Percentiles rank a stretch among this genome's conserved stretches.
Evolutionary conservation across 441 rosid genomes (phyloP).

Genomic region (Populus hybrid): DNA sequence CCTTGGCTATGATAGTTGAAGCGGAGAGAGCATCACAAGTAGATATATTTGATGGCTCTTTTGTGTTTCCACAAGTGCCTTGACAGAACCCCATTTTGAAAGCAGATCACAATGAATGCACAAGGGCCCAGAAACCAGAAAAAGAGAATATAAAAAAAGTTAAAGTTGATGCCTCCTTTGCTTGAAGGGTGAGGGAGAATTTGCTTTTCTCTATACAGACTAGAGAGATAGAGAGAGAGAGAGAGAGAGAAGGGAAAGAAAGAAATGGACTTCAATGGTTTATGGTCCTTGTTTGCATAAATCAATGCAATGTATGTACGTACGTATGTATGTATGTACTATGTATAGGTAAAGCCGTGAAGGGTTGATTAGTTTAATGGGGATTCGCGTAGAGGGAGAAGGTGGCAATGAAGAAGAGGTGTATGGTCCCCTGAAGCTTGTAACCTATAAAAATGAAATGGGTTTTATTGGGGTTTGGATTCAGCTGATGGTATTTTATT

Average conservation of each 20-base stretch:
- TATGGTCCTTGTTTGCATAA: neutral
- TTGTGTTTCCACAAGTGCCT: conserved; percentile 35
- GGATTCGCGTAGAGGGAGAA: conserved; percentile 25
- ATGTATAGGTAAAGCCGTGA: neutral
- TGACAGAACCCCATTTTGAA: conserved; percentile 46
- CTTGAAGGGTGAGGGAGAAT: conserved; percentile 55
- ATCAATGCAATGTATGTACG: neutral
- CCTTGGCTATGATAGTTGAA: conserved; percentile 15
- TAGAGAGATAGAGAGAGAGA: neutral
- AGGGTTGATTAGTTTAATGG: conserved; percentile 19
- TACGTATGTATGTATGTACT: neutral
- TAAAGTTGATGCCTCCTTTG: conserved; percentile 39
- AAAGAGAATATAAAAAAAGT: conserved; percentile 23
- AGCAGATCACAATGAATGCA: conserved; percentile 52
- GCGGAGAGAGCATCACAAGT: conserved; percentile 33
- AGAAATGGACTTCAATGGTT: neutral
- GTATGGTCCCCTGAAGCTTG: neutral
- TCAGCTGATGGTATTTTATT: conserved; percentile 5
- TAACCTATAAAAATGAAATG: neutral
- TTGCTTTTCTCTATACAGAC: conserved; percentile 9
- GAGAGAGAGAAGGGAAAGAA: neutral
- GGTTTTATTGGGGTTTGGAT: conserved; percentile 13
- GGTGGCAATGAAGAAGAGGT: neutral
- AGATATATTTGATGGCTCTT: conserved; percentile 25
- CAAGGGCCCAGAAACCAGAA: conserved; percentile 41